phyloP scores from a whole-genome alignment of 2,329 filamentous ascomycete genomes.

The Cladosporium sp. region DNA sequence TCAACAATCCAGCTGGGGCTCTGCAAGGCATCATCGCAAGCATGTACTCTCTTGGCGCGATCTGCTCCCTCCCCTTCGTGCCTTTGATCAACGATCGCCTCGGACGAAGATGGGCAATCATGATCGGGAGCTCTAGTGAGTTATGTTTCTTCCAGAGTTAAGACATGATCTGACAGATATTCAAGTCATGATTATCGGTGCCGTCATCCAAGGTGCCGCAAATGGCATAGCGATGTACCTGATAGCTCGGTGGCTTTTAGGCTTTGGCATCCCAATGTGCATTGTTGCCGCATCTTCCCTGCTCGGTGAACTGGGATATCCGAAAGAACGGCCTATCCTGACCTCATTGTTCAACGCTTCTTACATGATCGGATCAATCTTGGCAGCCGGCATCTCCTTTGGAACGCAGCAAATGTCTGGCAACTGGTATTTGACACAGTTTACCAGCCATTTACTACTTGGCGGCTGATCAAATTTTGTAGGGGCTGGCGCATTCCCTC shows the following conservation, averaged over 20 bases:
- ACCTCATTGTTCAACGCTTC: conserved; percentile 57
- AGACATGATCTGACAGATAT: background rate
- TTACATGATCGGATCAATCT: conserved; percentile 49
- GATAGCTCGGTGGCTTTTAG: conserved; percentile 53
- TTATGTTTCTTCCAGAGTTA: background rate
- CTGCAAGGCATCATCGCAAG: conserved; percentile 52
- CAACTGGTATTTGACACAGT: conserved; percentile 27
- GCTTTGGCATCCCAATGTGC: conserved; percentile 55
- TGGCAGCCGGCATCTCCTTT: conserved; percentile 43
- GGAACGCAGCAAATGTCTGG: conserved; percentile 39
- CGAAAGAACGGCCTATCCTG: conserved; percentile 54
- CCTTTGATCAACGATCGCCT: conserved; percentile 49
- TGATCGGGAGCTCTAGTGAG: conserved; percentile 42
- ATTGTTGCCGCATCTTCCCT: conserved; percentile 54
- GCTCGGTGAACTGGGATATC: conserved; percentile 55
- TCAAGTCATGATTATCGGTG: conserved; percentile 48
- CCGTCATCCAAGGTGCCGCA: conserved; percentile 51
- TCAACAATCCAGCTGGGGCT: conserved; percentile 39
- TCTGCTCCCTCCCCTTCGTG: conserved; percentile 53
- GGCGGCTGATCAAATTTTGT: too few species aligned
- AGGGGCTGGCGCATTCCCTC: conserved; percentile 43
- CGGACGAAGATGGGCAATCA: conserved; percentile 53
- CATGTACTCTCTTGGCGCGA: conserved; percentile 54
- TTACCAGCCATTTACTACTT: too few species aligned
- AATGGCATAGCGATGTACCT: conserved; percentile 51